Conservation (phyloP, 2,329 filamentous ascomycete genomes). For the Xylariaceae sp. region DNA sequence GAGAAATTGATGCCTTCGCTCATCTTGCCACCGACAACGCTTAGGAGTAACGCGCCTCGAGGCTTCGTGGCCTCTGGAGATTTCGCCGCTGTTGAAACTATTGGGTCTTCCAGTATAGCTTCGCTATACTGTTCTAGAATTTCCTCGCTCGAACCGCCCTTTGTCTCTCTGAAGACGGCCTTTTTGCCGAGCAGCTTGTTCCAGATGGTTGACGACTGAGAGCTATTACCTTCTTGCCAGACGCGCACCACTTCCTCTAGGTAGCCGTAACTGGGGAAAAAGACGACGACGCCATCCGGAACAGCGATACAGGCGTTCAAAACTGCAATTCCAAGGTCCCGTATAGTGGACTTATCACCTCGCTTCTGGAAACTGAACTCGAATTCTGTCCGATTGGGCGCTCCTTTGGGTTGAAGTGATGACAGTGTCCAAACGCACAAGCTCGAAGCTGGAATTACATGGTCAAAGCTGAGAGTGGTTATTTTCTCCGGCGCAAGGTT, state of each 20-base stretch:
- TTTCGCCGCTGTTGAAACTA: constrained; percentile 18
- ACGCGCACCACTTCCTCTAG: constrained; percentile 66
- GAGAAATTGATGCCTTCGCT: constrained; percentile 99
- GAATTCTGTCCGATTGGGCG: constrained; percentile 43
- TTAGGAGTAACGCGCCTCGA: constrained; percentile 74
- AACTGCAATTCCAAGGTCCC: constrained; percentile 70
- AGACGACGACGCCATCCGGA: constrained; percentile 86
- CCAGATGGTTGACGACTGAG: constrained; percentile 48
- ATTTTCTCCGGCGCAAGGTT: constrained; percentile 61
- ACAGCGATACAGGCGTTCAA: constrained; percentile 68
- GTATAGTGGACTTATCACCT: constrained; percentile 63
- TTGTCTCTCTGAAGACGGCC: constrained; percentile 56
- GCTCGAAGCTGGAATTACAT: constrained; percentile 82
- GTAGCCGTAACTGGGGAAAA: constrained; percentile 94
- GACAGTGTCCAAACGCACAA: constrained; percentile 73
- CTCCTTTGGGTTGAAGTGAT: constrained; percentile 33
- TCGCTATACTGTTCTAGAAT: constrained; percentile 69
- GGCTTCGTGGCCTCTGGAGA: background rate
- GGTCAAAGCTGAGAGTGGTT: constrained; percentile 83
- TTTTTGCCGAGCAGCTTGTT: constrained; percentile 57
- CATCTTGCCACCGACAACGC: constrained; percentile 90
- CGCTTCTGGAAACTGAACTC: constrained; percentile 87
- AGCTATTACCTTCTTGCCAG: constrained; percentile 50
- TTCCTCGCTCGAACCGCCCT: constrained; percentile 58
- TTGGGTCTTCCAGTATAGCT: constrained; percentile 53